Evolutionary conservation across 2,329 filamentous ascomycete species (phyloP).

Genomic region (Didymella pomorum): DNA sequence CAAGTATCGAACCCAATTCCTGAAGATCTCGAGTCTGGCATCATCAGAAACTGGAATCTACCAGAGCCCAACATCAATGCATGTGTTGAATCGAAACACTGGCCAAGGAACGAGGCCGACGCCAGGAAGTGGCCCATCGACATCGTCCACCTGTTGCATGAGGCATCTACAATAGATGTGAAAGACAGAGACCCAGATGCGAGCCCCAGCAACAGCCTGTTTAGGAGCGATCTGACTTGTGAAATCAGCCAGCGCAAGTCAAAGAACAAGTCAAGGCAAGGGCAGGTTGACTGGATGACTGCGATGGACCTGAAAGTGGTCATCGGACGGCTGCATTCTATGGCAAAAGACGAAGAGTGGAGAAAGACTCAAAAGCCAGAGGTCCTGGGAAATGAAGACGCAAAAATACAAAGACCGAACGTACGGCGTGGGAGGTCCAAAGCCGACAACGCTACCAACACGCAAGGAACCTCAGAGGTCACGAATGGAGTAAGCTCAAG

Average conservation of each 20-base stretch:
- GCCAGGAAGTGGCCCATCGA: conserved; percentile 9
- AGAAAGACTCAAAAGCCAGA: neutral
- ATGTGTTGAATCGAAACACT: neutral
- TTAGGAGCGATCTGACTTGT: neutral
- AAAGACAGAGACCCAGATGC: neutral
- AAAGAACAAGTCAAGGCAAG: conserved; percentile 2
- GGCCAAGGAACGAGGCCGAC: conserved; percentile 8
- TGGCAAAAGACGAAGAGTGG: neutral
- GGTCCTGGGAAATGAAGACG: neutral
- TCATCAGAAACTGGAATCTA: conserved; percentile 11
- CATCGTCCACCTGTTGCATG: conserved; percentile 6
- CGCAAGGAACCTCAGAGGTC: neutral
- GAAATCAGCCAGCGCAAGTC: neutral
- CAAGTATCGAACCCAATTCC: neutral
- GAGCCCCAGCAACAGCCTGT: neutral
- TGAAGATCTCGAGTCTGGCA: neutral
- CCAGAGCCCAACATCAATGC: conserved; percentile 1
- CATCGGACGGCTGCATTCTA: neutral
- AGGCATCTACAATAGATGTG: conserved; percentile 10
- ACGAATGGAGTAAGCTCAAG: neutral
- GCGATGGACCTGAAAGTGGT: conserved; percentile 7
- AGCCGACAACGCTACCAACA: neutral
- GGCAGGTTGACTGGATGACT: neutral
- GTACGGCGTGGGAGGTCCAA: conserved; percentile 2
- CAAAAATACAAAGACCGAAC: neutral